Base-by-base conservation (phyloP, 1,139 yeast species). In the Kurtzmaniella quercitrusa region DNA sequence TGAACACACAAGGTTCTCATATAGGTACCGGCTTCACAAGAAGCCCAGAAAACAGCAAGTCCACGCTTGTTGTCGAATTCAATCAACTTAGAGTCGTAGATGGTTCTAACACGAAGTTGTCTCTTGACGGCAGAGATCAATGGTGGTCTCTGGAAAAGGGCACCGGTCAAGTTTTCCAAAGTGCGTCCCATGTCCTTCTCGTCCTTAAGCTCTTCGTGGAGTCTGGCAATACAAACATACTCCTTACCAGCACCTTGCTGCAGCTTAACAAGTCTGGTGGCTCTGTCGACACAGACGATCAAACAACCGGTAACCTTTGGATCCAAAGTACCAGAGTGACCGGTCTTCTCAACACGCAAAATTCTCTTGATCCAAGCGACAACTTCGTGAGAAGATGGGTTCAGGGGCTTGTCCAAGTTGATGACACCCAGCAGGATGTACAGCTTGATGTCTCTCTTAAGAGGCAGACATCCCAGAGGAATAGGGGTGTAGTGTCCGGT, bases 211-310 rank as follows among this genome's bases (percentile, higher is more conserved):
- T 91, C 89, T 52, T 91, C 98, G 66, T 93, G 98, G 57, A 93
- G 78, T 74, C 98, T 82, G 47, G 88, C 95, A 56, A 93, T 89
- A 76, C 98, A 93, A 47, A 93, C 98, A 72, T 93, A 93, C 80
- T 93, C 98, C 68, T 93, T 93, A 78, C 98, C 98, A 42, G 98
- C 98, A 72, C 98, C 98, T 71, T 93, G 98, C 73, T 93, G 98
- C 46, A 97, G 88, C 71, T 93, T 93, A 55, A 93, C 98, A 63
- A 93, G 78, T 71, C 98, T 84, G 46, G 98, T 93, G 48, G 98
- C 98, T 66, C 97, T 83, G 68, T 93, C 98, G 56, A 93, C 79
- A 80, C 98, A 93, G 49, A 93, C 98, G 66, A 93, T 93, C 66
- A 93, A 78, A 76, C 98, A 93, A 51, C 95, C 95, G 45, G 98